Conservation (phyloP, 345 rosid genomes). For the Salix brachista region DNA sequence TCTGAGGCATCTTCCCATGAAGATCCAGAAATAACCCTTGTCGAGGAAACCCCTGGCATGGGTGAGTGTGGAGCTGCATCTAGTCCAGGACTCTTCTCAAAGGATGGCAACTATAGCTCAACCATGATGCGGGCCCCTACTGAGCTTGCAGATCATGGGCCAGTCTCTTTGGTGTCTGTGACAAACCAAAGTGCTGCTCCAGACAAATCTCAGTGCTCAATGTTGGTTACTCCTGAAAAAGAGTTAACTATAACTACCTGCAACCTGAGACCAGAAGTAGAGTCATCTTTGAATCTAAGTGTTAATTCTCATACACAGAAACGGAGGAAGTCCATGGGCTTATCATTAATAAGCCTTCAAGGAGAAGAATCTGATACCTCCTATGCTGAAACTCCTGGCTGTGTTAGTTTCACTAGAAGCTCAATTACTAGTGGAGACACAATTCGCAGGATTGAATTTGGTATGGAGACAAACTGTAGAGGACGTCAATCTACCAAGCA, state of each 20-base stretch:
- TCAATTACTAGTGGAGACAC: conserved; percentile 24
- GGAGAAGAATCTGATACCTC: conserved; percentile 28
- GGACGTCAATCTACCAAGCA: conserved; percentile 27
- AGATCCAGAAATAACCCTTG: conserved; percentile 46
- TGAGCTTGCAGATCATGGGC: conserved; percentile 40
- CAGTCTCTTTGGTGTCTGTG: conserved; percentile 35
- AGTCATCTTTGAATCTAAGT: conserved; percentile 52
- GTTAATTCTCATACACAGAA: conserved; percentile 64
- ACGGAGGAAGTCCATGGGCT: conserved; percentile 45
- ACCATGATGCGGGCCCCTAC: conserved; percentile 45
- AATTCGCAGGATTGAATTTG: conserved; percentile 53
- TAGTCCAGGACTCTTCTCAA: conserved; percentile 50
- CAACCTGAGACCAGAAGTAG: conserved; percentile 41
- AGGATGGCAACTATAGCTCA: conserved; percentile 46
- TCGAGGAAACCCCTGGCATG: conserved; percentile 53
- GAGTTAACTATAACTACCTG: conserved; percentile 24
- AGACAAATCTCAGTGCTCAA: conserved; percentile 27
- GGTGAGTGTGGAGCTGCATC: conserved; percentile 26
- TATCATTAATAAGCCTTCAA: conserved; percentile 34
- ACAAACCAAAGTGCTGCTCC: conserved; percentile 29
- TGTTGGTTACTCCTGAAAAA: conserved; percentile 44
- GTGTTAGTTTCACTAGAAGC: conserved; percentile 18
- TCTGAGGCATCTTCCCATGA: conserved; percentile 39
- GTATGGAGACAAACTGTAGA: conserved; percentile 25
- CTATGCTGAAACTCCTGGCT: conserved; percentile 20